These are phyloP conservation scores for Berkeleyomyces rouxiae DNA, from an alignment of 2,329 filamentous ascomycete genomes.

Conservation along the genomic window DNA sequence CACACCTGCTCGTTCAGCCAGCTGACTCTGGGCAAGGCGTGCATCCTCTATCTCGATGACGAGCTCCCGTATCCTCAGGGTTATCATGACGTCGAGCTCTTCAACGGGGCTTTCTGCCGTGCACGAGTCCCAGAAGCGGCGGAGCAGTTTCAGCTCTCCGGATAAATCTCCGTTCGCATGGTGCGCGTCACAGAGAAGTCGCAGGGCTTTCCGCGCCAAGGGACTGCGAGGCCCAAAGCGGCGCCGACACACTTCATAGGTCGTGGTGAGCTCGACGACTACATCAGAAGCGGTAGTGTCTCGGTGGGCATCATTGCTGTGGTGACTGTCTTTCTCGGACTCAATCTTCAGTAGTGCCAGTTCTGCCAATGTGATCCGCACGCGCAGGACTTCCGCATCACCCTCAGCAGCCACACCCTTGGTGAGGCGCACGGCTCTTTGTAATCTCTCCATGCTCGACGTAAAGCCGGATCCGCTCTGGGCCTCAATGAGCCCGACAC, in stretches of 20 bases:
- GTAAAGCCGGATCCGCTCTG: background rate
- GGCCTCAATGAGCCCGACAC: background rate
- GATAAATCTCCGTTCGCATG: background rate
- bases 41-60: background rate
- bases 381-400: background rate
- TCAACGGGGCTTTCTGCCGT: background rate
- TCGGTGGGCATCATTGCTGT: background rate
- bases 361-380: background rate
- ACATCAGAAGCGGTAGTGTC: background rate
- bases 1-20: background rate
- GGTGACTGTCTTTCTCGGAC: background rate
- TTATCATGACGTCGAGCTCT: background rate
- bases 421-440: background rate
- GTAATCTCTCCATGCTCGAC: background rate
- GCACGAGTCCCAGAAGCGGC: background rate
- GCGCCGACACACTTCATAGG: background rate
- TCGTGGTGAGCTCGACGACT: background rate
- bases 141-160: background rate
- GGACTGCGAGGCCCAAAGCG: conserved; percentile 1
- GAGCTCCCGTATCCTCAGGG: background rate
- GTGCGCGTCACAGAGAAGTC: background rate
- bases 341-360: background rate
- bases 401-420: background rate
- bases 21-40: background rate
- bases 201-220: background rate